Conservation (phyloP, 805 yeast genomes). For the Schwanniomyces yamadae region DNA sequence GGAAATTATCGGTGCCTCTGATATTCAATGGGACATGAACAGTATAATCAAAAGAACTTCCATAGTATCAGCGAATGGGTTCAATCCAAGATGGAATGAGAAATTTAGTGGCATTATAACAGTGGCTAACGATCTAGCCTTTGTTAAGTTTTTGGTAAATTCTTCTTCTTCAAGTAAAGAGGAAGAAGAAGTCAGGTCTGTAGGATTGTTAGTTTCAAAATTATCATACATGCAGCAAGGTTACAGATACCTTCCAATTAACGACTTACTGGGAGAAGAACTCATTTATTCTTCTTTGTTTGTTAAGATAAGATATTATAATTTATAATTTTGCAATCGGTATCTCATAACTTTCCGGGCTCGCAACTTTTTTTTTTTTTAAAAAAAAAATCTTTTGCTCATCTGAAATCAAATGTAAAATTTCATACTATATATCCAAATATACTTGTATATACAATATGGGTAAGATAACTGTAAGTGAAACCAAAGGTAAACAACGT, state of each 20-base stretch:
- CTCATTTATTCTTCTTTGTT: constrained; percentile 51
- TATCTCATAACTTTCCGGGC: not conserved
- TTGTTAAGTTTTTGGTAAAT: constrained; percentile 53
- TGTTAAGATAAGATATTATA: constrained; percentile 31
- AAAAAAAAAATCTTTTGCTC: constrained; percentile 6
- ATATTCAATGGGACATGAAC: constrained; percentile 22
- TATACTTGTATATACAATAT: constrained; percentile 28
- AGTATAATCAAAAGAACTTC: constrained; percentile 18
- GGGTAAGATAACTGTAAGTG: constrained; percentile 64
- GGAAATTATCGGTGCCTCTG: constrained; percentile 53
- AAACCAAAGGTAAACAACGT: constrained; percentile 56
- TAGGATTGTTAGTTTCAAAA: constrained; percentile 63
- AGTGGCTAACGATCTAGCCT: constrained; percentile 46
- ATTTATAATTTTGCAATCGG: not conserved
- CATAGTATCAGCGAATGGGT: constrained; percentile 66
- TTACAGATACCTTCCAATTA: constrained; percentile 76
- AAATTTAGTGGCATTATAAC: constrained; percentile 43
- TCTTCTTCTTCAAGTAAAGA: constrained; percentile 25
- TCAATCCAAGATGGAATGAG: constrained; percentile 82
- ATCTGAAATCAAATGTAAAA: constrained; percentile 2
- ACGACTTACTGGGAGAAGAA: constrained; percentile 80
- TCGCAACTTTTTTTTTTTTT: constrained; percentile 1
- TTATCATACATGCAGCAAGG: constrained; percentile 70
- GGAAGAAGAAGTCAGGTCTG: constrained; percentile 23
- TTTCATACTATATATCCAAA: not conserved